Conservation (phyloP, 2,329 filamentous ascomycete genomes). For the Alternaria triticina region DNA sequence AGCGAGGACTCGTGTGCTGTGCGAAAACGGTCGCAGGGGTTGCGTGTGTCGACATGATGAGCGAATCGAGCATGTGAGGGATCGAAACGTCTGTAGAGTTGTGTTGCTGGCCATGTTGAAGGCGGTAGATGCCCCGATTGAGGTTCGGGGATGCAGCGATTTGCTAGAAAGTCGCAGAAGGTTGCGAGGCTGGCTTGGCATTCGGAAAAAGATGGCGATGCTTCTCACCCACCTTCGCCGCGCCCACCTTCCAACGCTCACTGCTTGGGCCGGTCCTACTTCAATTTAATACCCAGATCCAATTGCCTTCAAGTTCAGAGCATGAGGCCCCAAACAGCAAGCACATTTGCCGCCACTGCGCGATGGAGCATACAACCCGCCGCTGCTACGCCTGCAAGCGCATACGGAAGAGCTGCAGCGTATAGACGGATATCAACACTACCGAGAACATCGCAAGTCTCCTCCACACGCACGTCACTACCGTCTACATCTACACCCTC, state of each 20-base stretch:
- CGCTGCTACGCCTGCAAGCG: slow-evolving; percentile 45
- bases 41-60: slow-evolving; percentile 46
- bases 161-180: slow-evolving; percentile 27
- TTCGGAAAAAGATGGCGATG: slow-evolving; percentile 32
- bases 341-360: slow-evolving; percentile 50
- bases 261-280: slow-evolving; percentile 18
- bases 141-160: slow-evolving; percentile 10
- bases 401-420: slow-evolving; percentile 55
- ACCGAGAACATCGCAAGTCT: slow-evolving; percentile 24
- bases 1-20: slow-evolving; percentile 28
- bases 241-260: slow-evolving; percentile 18
- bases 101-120: slow-evolving; percentile 35
- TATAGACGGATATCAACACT: slow-evolving; percentile 55
- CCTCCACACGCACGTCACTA: slow-evolving; percentile 30
- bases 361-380: slow-evolving; percentile 48
- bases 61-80: slow-evolving; percentile 45
- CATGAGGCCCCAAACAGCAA: slow-evolving; percentile 54
- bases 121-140: slow-evolving; percentile 19
- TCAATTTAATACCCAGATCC: slow-evolving; percentile 1
- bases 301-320: slow-evolving; percentile 30
- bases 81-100: slow-evolving; percentile 35
- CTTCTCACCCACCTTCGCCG: slow-evolving; percentile 32
- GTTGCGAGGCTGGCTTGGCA: slow-evolving; percentile 24
- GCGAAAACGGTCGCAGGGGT: slow-evolving; percentile 44
- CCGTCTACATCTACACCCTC: slow-evolving; percentile 19